Percentiles rank a stretch among this genome's conserved stretches.
These are phyloP conservation scores for Backusella circina DNA, from an alignment of 192 early-diverging fungal genomes.

Conservation along the genomic window DNA sequence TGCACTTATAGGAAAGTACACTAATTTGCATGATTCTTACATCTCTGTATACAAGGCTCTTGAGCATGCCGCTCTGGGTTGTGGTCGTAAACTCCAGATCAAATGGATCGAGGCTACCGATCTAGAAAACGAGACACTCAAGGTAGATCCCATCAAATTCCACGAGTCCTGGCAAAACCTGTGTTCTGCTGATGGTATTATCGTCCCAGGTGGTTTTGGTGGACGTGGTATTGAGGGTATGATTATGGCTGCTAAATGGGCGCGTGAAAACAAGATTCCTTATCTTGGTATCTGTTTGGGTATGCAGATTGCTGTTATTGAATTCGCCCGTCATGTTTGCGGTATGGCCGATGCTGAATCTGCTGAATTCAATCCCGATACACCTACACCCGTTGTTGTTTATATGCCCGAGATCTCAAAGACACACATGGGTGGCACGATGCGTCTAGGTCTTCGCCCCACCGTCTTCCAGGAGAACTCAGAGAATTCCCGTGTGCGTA, in stretches of 20 bases:
- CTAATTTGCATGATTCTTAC: conserved; percentile 93
- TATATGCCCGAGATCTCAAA: conserved; percentile 98
- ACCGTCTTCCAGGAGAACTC: conserved; percentile 76
- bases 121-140: conserved; percentile 72
- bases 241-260: conserved; percentile 92
- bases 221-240: conserved; percentile 95
- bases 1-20: conserved; percentile 96
- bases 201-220: conserved; percentile 98
- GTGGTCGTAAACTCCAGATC: conserved; percentile 77
- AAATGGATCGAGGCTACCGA: conserved; percentile 96
- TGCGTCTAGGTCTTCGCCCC: conserved; percentile 87
- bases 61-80: conserved; percentile 90
- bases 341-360: conserved; percentile 80
- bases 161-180: conserved; percentile 93
- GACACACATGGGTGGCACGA: conserved; percentile 93
- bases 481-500: conserved; percentile 62
- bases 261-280: conserved; percentile 94
- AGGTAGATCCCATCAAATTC: conserved; percentile 86
- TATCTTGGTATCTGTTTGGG: conserved; percentile 99
- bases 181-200: conserved; percentile 85
- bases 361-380: conserved; percentile 76
- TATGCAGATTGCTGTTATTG: conserved; percentile 94
- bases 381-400: conserved; percentile 73
- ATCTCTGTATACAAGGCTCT: conserved; percentile 95
- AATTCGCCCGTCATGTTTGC: conserved; percentile 93